Base-by-base conservation (phyloP, 768 basidiomycete species). In the Amanita jacksonii region DNA sequence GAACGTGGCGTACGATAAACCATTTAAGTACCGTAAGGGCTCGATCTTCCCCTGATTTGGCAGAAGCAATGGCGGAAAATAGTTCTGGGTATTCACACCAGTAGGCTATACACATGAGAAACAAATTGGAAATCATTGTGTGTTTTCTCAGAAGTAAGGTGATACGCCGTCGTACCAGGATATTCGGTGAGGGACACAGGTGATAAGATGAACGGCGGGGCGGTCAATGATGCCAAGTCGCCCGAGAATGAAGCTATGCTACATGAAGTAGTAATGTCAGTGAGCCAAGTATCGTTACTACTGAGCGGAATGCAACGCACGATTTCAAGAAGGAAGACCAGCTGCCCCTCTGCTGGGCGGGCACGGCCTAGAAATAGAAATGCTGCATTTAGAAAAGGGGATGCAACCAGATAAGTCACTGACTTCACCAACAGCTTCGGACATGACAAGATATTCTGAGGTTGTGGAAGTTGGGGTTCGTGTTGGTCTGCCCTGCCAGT, bases 31-130 rank as follows among this genome's bases (percentile, higher is more conserved):
- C 89, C 5, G 80, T 76, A 41, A 87, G 67, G 2, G 80, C 72
- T 39, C 92, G 72, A 2, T 80, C 78, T 60, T 92, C 82, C 23
- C 79, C 75, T 9, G 75, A 77, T 57, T 69, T 71, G 4, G 81
- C 89, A 52, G 82, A 79, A 15, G 82, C 77, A 58, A 97, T 97
- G 16, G 77, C 78, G 3, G 91, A 79, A 56, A 99, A 97, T 43
- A 91, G 68, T 43, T 81, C 81, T 20, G 91, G 91, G 40, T 87
- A 85, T 60, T 98, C 94, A 57, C 91, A 89, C 94, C 94, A 98
- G 63, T 98, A 96, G 0, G 92, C 92, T 88, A 51, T n/a, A n/a
- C n/a, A n/a, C 42, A 39, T 5, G 20, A 24, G 33, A 25, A 31
- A 25, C 30, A 39, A 32, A 31, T 37, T 16, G 47, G 25, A 49